These are phyloP conservation scores for Colletotrichum ledebouriae DNA, from an alignment of 2,329 filamentous ascomycete genomes.

Conservation along the genomic window DNA sequence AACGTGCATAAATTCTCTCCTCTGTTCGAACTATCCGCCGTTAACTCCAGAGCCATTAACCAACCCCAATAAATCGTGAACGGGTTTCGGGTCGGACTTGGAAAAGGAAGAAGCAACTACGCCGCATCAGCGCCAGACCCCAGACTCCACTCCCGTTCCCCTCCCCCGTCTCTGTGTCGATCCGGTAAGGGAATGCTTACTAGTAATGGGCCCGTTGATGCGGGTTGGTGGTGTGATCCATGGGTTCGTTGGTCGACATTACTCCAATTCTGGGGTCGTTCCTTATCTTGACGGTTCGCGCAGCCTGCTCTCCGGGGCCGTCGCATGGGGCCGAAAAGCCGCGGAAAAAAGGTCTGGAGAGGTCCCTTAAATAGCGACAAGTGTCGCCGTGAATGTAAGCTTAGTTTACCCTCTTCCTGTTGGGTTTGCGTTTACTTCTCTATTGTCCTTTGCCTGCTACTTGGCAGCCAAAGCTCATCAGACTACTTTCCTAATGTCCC, in stretches of 20 bases:
- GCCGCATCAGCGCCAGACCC: constrained; percentile 13
- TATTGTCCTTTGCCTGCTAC: neutral
- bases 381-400: neutral
- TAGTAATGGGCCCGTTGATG: neutral
- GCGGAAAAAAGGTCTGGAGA: neutral
- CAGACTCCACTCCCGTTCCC: neutral
- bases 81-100: constrained; percentile 35
- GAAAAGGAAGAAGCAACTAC: neutral
- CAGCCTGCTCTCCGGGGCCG: neutral
- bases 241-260: constrained; percentile 4
- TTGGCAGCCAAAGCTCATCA: neutral
- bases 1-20: constrained; percentile 13
- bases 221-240: constrained; percentile 28
- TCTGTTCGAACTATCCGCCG: neutral
- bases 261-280: neutral
- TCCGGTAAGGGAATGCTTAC: constrained; percentile 8
- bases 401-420: neutral
- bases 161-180: neutral
- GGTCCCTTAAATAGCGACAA: constrained; percentile 4
- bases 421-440: neutral
- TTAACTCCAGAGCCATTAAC: neutral
- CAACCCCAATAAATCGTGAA: neutral
- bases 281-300: constrained; percentile 8
- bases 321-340: constrained; percentile 7
- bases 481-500: neutral